Evolutionary conservation across 768 basidiomycete species (phyloP), one percentile per base, ranked within the genome.

Genomic region (Trametes sanguinea): DNA sequence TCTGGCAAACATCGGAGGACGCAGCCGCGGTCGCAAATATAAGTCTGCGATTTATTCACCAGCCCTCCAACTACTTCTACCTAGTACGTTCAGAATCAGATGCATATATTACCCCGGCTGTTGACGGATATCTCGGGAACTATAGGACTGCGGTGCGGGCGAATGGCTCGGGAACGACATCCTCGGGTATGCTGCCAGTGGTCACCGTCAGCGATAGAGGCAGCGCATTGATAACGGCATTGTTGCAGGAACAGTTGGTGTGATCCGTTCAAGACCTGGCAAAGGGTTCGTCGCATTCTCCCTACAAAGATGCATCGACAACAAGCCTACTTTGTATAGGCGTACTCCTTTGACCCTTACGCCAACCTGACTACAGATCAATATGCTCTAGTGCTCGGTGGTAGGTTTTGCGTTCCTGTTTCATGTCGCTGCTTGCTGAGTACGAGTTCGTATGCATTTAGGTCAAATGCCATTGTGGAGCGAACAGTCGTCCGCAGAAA

Each of bases 181-280:
- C 1, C 37, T 68, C 10, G 75, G 74, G 76, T 74, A 52, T 32
- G 72, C 35, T 37, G 35, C 11, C 11, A 11, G 35, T 11, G 6
- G 35, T 11, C 35, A 37, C 35, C 35, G 35, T 11, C 35, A 11
- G 35, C 35, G 35, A 11, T 22, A 22, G 22, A 22, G 22, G 22
- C 22, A 37, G 11, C 35, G 11, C 11, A 11, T 37, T 37, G 35
- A 37, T 11, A 37, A 11, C 35, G 14, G 11, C 33, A 48, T 43
- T 0, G 70, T 76, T 3, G 60, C 65, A 51, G 80, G 79, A 83
- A 84, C 60, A 86, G 85, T 68, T 90, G 89, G 87, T 90, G 87
- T 67, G 86, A 87, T 65, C 87, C 88, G 1, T 90, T 87, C 83
- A 90, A 90, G 74, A 85, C 85, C 6, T 93, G 90, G 90, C 85